Percentiles rank a stretch among this genome's conserved stretches.
Conservation (phyloP, 306 rosid species). For the Quercus gilva region DNA sequence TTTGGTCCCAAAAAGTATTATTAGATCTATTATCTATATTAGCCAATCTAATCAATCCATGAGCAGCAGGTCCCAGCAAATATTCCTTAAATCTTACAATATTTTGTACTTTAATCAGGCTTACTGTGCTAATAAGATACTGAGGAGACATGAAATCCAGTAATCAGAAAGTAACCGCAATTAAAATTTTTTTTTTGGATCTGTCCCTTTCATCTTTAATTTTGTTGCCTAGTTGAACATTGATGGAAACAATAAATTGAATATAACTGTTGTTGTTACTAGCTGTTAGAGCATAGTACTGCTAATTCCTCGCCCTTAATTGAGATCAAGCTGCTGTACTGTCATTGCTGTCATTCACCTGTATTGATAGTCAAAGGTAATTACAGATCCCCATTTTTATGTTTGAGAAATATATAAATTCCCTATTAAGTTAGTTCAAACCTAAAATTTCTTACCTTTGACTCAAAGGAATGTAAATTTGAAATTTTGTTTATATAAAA, state of each 20-base stretch:
- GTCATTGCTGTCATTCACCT: too few species aligned
- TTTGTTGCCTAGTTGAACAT: not conserved
- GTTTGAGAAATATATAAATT: too few species aligned
- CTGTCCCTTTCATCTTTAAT: constrained; percentile 7
- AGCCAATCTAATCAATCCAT: not conserved
- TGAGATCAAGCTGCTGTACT: too few species aligned
- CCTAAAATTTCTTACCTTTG: too few species aligned
- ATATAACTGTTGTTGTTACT: not conserved
- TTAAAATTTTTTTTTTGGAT: not conserved
- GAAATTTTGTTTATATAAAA: too few species aligned
- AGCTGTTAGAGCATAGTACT: too few species aligned
- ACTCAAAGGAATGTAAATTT: too few species aligned
- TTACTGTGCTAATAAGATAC: constrained; percentile 6
- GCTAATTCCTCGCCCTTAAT: too few species aligned
- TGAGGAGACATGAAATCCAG: constrained; percentile 40
- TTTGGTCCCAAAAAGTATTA: not conserved
- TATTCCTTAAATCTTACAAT: constrained; percentile 41
- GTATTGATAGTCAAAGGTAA: too few species aligned
- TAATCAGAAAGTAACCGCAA: constrained; percentile 18
- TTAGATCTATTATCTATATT: constrained; percentile 19
- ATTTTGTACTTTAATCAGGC: constrained; percentile 8
- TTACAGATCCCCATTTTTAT: too few species aligned
- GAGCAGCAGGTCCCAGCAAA: constrained; percentile 33
- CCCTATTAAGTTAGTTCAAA: too few species aligned
- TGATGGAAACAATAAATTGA: not conserved